Conservation (phyloP, 805 yeast species). For the Saccharomycopsis selenospora region DNA sequence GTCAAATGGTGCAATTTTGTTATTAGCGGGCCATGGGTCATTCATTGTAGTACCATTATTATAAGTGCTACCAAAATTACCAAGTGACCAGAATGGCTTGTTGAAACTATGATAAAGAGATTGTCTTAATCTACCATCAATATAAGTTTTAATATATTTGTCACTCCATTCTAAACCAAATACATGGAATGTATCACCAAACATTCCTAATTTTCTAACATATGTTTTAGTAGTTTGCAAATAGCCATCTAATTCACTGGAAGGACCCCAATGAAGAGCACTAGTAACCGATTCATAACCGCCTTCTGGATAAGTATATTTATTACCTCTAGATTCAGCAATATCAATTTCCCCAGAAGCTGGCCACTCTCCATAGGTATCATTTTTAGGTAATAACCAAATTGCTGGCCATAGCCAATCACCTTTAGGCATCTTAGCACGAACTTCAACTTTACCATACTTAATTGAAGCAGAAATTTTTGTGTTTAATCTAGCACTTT, state of each 20-base stretch:
- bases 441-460: neutral
- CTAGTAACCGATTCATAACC: neutral
- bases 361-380: constrained; percentile 1
- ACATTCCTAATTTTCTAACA: neutral
- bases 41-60: neutral
- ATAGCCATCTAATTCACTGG: neutral
- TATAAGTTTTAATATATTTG: neutral
- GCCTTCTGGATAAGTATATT: neutral
- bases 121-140: neutral
- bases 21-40: neutral
- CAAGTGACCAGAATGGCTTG: neutral
- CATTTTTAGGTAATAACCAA: neutral
- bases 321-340: neutral
- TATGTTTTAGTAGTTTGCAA: neutral
- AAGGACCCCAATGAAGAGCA: constrained; percentile 2
- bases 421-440: constrained; percentile 2
- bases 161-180: constrained; percentile 2
- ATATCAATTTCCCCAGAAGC: neutral
- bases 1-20: neutral
- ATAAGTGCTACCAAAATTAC: neutral
- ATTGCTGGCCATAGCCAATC: constrained; percentile 2
- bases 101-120: neutral
- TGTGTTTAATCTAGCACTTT: neutral
- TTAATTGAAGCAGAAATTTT: neutral
- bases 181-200: neutral